Evolutionary conservation across 768 basidiomycete species (phyloP), one percentile per base, ranked within the genome.

Genomic region (Russula earlei): DNA sequence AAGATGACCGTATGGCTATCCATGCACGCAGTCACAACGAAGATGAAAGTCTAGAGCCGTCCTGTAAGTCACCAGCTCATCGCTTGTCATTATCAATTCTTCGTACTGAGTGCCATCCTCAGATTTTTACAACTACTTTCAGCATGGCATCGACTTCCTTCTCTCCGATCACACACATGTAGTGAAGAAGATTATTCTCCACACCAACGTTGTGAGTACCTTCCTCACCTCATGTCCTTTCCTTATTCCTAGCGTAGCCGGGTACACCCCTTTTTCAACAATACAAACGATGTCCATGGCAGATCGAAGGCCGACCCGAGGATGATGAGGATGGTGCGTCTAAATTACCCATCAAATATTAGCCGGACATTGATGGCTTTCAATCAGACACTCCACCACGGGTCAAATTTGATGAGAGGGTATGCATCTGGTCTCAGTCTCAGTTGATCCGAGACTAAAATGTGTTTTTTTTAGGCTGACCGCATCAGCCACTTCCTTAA

Each of bases 101-200:
- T n/a, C n/a, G n/a, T n/a, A 49, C 54, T 37, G n/a, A 45, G n/a
- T 34, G 19, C 11, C 8, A 22, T 52, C 38, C 3, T 2, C 58
- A 91, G 89, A 91, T 68, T 91, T 92, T 67, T 91, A 88, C 70
- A 95, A 94, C 65, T 96, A 96, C 65, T 91, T 94, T 62, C 87
- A 92, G 62, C 83, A 91, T 64, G 92, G 92, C 1, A 70, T 96
- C 19, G 92, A 96, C 66, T 88, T 94, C 60, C 76, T 94, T 27
- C 76, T 96, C 17, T 85, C 83, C 22, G 84, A 79, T 45, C 74
- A 74, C 20, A 78, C 77, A 15, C 89, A 93, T 63, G 63, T 78
- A 5, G 87, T 94, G 19, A 79, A 77, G 66, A 96, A 96, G 76
- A 86, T 95, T 36, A 73, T 95, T 24, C 70, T 91, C 7, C 92